Base-by-base conservation (phyloP, 169 alveolate species). In the Amoebophrya sp. region DNA sequence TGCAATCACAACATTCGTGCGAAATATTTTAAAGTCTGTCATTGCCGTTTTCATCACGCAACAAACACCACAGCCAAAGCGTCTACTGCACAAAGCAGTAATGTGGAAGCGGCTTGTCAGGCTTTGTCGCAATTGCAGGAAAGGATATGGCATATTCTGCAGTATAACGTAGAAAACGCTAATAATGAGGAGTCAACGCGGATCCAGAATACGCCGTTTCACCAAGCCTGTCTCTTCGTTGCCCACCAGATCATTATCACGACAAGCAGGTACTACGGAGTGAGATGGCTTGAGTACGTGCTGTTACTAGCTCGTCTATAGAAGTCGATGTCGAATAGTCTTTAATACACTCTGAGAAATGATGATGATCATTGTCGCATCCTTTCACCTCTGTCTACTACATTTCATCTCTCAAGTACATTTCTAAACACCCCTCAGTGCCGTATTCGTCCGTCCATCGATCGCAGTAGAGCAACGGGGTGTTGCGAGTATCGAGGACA, bases 181-280 rank as follows among this genome's bases (percentile, higher is more conserved):
- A 36, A 29, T 10, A 47, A 47, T 18, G 83, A 65, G 10, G 10
- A 6, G 2, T 1, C 33, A 0, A 53, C 76, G n/a, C 76, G 76
- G 23, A 53, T 53, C 76, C 2, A 65, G 83, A 65, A 18, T 36
- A 65, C 83, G 36, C 83, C 83, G 36, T 65, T 65, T 36, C 83
- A 65, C 83, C 83, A 65, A 65, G 83, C 83, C 33, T 65, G 83
- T 26, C 83, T 65, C 83, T 65, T 65, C 26, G 26, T 65, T 36
- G 83, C 83, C 10, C 83, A 65, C 83, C 83, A 65, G n/a, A 65
- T 65, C 83, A 65, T 65, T 0, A 65, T 65, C 83, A 65, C 83
- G 39, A 65, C 76, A 23, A 53, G 76, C 76, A 53, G 76, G 76
- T 53, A 14, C 23, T 53, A n/a, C n/a, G n/a, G n/a, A n/a, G n/a